A percentile compares a stretch with the other conserved stretches of the same genome.
Conservation (phyloP, 2,329 filamentous ascomycete species). For the Lachnellula subtilissima region DNA sequence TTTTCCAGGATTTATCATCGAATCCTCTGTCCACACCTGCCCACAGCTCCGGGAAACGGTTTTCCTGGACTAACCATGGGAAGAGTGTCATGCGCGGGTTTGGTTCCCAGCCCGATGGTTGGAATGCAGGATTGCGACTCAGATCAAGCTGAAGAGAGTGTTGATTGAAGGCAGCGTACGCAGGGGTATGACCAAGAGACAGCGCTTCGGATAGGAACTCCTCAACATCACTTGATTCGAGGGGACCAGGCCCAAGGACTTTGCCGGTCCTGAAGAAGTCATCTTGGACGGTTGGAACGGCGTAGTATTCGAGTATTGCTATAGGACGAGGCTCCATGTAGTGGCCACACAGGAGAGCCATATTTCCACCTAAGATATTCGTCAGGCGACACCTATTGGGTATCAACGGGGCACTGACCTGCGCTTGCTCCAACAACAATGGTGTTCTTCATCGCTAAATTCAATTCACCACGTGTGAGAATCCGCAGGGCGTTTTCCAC, state of each 20-base stretch:
- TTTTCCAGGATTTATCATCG: slow-evolving; percentile 1
- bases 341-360: slow-evolving; percentile 6
- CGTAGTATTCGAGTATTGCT: slow-evolving; percentile 7
- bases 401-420: background rate
- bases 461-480: background rate
- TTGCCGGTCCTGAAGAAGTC: slow-evolving; percentile 1
- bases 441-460: background rate
- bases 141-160: slow-evolving; percentile 1
- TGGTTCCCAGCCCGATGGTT: background rate
- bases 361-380: slow-evolving; percentile 2
- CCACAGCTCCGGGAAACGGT: background rate
- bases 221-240: background rate
- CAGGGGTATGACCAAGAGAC: background rate
- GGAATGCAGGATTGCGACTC: background rate
- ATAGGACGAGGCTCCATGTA: slow-evolving; percentile 5
- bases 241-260: background rate
- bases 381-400: background rate
- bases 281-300: background rate
- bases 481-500: background rate
- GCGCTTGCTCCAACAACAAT: slow-evolving; percentile 7
- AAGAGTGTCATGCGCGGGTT: background rate
- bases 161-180: background rate
- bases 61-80: slow-evolving; percentile 4
- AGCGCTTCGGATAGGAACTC: background rate
- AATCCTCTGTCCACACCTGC: slow-evolving; percentile 2